These are phyloP conservation scores for Panicum miliaceum DNA, from an alignment of 176 grass and related monocot genomes.

Conservation along the genomic window DNA sequence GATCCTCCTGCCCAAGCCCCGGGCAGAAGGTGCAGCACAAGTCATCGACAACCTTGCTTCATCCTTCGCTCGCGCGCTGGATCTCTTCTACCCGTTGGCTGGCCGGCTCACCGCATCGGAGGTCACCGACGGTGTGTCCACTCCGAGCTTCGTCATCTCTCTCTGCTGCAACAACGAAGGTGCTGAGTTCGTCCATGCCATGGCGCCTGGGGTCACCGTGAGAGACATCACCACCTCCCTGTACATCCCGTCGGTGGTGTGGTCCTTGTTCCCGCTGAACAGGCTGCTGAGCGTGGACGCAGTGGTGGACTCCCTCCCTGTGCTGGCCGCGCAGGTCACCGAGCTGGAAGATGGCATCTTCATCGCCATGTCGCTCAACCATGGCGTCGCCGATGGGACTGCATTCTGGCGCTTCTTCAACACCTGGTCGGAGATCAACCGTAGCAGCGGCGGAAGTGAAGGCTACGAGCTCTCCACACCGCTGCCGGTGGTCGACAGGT, in stretches of 20 bases:
- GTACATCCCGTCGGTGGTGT: neutral
- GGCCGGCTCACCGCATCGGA: conserved; percentile 4
- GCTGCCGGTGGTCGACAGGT: conserved; percentile 16
- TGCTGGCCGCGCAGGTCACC: neutral
- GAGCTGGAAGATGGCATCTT: conserved; percentile 44
- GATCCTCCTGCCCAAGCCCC: neutral
- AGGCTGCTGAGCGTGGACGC: neutral
- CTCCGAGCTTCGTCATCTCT: neutral
- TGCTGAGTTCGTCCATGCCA: conserved; percentile 48
- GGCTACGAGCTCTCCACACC: neutral
- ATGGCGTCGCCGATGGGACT: neutral
- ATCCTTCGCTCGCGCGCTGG: conserved; percentile 33
- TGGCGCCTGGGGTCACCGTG: conserved; percentile 25
- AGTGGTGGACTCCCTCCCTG: neutral
- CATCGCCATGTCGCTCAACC: conserved; percentile 26
- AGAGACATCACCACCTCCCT: neutral
- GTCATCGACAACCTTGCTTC: neutral
- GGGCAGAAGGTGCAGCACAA: fast-evolving
- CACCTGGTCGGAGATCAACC: conserved; percentile 38
- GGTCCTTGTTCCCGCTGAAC: neutral
- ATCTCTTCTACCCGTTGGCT: conserved; percentile 44
- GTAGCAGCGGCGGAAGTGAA: too few relatives aligned
- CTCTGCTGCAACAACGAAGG: conserved; percentile 32
- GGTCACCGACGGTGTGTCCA: too few relatives aligned
- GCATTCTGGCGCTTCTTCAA: conserved; percentile 34